Percentiles rank a stretch among this genome's conserved stretches.
Conservation (phyloP, 768 basidiomycete species). For the Leccinum subtestaceum region DNA sequence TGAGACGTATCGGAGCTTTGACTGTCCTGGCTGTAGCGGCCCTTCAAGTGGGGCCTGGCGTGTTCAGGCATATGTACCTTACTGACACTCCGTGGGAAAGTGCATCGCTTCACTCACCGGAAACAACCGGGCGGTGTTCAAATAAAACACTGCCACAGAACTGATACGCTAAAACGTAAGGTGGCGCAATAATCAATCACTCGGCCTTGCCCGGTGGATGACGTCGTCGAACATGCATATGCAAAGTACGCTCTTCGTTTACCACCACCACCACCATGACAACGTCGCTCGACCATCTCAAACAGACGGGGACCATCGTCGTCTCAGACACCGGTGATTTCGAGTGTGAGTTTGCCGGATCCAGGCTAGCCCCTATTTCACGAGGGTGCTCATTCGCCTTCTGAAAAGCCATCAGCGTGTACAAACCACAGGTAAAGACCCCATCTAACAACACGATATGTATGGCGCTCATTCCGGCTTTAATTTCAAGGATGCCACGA, state of each 20-base stretch:
- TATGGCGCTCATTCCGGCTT: neutral
- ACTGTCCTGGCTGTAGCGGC: conserved; percentile 9
- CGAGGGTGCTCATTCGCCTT: neutral
- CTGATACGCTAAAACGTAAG: too few relatives aligned
- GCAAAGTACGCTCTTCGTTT: neutral
- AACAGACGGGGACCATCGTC: conserved; percentile 87
- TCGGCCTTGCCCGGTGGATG: conserved; percentile 4
- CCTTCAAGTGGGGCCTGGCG: too few relatives aligned
- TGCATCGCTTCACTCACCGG: too few relatives aligned
- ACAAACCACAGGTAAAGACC: conserved; percentile 77
- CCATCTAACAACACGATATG: neutral
- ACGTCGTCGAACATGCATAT: neutral
- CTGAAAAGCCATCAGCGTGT: conserved; percentile 74
- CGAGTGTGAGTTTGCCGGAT: conserved; percentile 47
- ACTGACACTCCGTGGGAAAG: too few relatives aligned
- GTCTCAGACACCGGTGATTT: conserved; percentile 92
- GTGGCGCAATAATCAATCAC: neutral
- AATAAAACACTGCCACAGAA: too few relatives aligned
- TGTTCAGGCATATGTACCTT: too few relatives aligned
- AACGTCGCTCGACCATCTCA: conserved; percentile 77
- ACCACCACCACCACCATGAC: conserved; percentile 48
- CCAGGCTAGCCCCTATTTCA: conserved; percentile 7
- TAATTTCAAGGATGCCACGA: conserved; percentile 78
- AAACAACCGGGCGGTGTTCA: too few relatives aligned
- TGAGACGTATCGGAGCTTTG: conserved; percentile 13